Conservation (phyloP, 768 basidiomycete species). For the Tylopilus subfusipes region DNA sequence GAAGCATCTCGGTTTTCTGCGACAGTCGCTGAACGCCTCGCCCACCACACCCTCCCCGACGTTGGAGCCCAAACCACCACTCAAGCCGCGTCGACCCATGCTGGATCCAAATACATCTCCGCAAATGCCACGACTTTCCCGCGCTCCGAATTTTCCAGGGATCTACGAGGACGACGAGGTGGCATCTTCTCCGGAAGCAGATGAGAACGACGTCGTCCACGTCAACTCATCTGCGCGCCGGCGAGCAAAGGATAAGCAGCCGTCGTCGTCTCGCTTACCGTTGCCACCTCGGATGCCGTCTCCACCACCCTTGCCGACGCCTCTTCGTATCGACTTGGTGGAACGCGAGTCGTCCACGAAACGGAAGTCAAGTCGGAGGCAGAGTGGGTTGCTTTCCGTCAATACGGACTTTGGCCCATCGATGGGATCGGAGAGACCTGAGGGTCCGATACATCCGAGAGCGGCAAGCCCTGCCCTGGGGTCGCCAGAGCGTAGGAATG, state of each 20-base stretch:
- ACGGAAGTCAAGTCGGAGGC: constrained; percentile 31
- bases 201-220: constrained; percentile 39
- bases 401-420: constrained; percentile 28
- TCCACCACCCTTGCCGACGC: constrained; percentile 35
- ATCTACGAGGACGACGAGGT: constrained; percentile 69
- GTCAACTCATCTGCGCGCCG: constrained; percentile 38
- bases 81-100: constrained; percentile 48
- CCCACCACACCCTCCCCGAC: constrained; percentile 35
- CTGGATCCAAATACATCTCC: constrained; percentile 44
- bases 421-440: constrained; percentile 25
- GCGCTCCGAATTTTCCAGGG: constrained; percentile 61
- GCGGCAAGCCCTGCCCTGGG: constrained; percentile 68
- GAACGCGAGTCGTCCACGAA: constrained; percentile 31
- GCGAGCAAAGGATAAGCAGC: constrained; percentile 46
- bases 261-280: constrained; percentile 49
- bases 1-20: constrained; percentile 62
- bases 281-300: constrained; percentile 43
- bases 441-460: constrained; percentile 44
- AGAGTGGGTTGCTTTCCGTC: constrained; percentile 55
- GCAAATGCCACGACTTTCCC: constrained; percentile 54
- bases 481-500: constrained; percentile 53
- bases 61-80: constrained; percentile 40
- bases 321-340: constrained; percentile 34
- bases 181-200: constrained; percentile 37
- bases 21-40: constrained; percentile 54